These are phyloP conservation scores for Boletus hoseneyae DNA, from an alignment of 1,284 basidiomycete species.

Conservation along the genomic window DNA sequence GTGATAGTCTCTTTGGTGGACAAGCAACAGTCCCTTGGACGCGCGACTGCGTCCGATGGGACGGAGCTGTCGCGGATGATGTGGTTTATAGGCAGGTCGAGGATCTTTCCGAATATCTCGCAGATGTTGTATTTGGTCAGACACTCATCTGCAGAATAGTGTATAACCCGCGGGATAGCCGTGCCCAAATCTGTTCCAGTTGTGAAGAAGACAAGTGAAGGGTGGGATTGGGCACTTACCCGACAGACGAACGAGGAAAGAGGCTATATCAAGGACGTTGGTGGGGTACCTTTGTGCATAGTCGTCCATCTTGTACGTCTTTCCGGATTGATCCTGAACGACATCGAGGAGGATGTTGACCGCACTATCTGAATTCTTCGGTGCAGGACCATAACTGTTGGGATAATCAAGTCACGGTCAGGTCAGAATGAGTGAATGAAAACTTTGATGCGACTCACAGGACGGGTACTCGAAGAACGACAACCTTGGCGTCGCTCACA, in stretches of 20 bases:
- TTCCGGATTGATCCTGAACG: conserved; percentile 73
- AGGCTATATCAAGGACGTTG: conserved; percentile 71
- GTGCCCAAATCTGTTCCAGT: conserved; percentile 34
- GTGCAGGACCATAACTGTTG: conserved; percentile 68
- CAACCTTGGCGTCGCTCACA: conserved; percentile 49
- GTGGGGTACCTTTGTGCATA: conserved; percentile 82
- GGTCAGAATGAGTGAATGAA: not conserved
- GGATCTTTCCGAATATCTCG: conserved; percentile 65
- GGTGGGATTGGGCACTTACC: conserved; percentile 39
- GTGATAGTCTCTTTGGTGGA: conserved; percentile 66
- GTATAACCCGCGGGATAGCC: conserved; percentile 61
- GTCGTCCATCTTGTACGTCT: conserved; percentile 84
- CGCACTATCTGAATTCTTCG: conserved; percentile 73
- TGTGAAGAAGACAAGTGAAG: not conserved
- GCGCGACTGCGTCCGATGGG: conserved; percentile 59
- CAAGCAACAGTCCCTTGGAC: conserved; percentile 71
- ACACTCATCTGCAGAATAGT: conserved; percentile 72
- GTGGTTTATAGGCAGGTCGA: conserved; percentile 60
- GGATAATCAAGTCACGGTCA: not conserved
- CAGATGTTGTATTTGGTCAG: conserved; percentile 87
- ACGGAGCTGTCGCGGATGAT: conserved; percentile 64
- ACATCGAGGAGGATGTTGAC: conserved; percentile 78
- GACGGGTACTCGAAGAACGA: conserved; percentile 78
- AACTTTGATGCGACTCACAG: conserved; percentile 45
- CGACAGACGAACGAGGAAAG: conserved; percentile 66